Percentiles rank a stretch among this genome's conserved stretches.
Evolutionary conservation across 2,329 filamentous ascomycete species (phyloP).

Genomic region (Ascocoryne sarcoides): DNA sequence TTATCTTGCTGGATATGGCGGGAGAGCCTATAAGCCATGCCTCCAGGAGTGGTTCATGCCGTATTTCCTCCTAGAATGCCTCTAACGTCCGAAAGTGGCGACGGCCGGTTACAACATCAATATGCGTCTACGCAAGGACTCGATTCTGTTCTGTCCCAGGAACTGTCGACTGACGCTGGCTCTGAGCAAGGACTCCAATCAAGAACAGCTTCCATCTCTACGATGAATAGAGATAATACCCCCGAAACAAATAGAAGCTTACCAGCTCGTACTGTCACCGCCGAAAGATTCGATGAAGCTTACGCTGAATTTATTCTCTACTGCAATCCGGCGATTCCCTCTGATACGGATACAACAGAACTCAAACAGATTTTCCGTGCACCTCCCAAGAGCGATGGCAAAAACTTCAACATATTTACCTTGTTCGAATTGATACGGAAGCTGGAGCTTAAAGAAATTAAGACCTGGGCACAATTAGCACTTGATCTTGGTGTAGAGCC

Average conservation of each 20-base stretch:
- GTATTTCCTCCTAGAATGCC: constrained; percentile 4
- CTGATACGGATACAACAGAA: constrained; percentile 59
- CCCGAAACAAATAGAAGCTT: constrained; percentile 30
- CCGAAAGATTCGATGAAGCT: constrained; percentile 67
- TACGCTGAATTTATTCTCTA: constrained; percentile 81
- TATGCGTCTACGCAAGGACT: constrained; percentile 13
- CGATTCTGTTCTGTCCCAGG: constrained; percentile 8
- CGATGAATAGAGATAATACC: constrained; percentile 2
- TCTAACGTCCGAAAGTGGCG: too few species aligned
- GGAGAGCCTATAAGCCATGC: constrained; percentile 11
- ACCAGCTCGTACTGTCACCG: constrained; percentile 59
- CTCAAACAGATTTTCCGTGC: constrained; percentile 68
- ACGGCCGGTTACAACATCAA: constrained; percentile 11
- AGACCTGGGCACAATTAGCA: constrained; percentile 86
- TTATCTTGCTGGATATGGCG: too few species aligned
- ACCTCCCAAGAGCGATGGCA: constrained; percentile 80
- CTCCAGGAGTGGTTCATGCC: constrained; percentile 7
- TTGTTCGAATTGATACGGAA: constrained; percentile 72
- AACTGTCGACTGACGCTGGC: constrained; percentile 1
- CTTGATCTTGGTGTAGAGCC: constrained; percentile 82
- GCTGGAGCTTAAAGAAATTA: constrained; percentile 74
- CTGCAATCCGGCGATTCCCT: constrained; percentile 75
- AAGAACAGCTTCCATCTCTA: constrained; percentile 3
- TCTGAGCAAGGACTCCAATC: constrained; percentile 9
- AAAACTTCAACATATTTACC: constrained; percentile 69